A percentile compares a stretch with the other conserved stretches of the same genome.
phyloP scores from a whole-genome alignment of 306 rosid species.

The Cucurbita maxima region DNA sequence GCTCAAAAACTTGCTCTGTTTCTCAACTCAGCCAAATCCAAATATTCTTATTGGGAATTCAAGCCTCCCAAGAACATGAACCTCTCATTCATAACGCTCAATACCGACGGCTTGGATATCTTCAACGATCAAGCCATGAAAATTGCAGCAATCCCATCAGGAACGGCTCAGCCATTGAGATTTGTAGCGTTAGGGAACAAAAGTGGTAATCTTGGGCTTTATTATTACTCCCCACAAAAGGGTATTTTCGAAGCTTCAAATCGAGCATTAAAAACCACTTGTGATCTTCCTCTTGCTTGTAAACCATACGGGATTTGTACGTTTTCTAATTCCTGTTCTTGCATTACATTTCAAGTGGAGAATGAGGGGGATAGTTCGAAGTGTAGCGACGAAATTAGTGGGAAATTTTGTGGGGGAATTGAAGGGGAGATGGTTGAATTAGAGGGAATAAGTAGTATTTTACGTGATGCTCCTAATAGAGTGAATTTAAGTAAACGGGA shows the following conservation, averaged over 20 bases:
- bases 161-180: slow-evolving; percentile 25
- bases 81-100: slow-evolving; percentile 41
- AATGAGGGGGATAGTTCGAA: slow-evolving; percentile 9
- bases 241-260: slow-evolving; percentile 52
- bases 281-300: slow-evolving; percentile 85
- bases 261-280: slow-evolving; percentile 63
- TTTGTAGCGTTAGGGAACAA: slow-evolving; percentile 60
- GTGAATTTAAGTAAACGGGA: slow-evolving; percentile 39
- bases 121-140: slow-evolving; percentile 44
- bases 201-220: slow-evolving; percentile 74
- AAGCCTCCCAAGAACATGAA: slow-evolving; percentile 54
- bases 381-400: slow-evolving; percentile 24
- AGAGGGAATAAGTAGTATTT: slow-evolving; percentile 42
- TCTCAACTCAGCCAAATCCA: slow-evolving; percentile 35
- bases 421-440: slow-evolving; percentile 49
- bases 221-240: slow-evolving; percentile 39
- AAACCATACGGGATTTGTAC: slow-evolving; percentile 71
- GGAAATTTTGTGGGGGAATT: slow-evolving; percentile 21
- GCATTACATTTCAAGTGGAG: slow-evolving; percentile 27
- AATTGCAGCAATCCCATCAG: slow-evolving; percentile 52
- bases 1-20: slow-evolving; percentile 39
- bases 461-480: slow-evolving; percentile 17
- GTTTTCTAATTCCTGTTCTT: slow-evolving; percentile 54
- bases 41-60: slow-evolving; percentile 82
- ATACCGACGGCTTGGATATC: slow-evolving; percentile 41